A percentile compares a stretch with the other conserved stretches of the same genome.
Evolutionary conservation across 306 rosid species (phyloP).

Genomic region (Medicago arabica): DNA sequence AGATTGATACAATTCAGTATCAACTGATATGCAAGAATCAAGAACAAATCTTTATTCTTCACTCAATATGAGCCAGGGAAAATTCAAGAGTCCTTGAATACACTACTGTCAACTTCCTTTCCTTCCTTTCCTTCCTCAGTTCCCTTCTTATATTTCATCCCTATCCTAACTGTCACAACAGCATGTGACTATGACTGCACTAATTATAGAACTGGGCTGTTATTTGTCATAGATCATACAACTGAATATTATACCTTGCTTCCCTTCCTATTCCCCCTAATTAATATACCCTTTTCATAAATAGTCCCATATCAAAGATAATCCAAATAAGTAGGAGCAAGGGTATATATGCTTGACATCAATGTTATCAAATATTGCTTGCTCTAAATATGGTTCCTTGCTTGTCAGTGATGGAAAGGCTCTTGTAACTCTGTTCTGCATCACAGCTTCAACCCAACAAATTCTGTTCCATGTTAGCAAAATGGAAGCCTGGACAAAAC

Average conservation of each 20-base stretch:
- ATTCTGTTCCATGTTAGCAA: neutral
- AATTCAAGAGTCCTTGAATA: constrained; percentile 3
- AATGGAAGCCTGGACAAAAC: neutral
- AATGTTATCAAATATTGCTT: neutral
- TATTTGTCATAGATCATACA: neutral
- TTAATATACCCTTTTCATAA: neutral
- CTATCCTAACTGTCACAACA: neutral
- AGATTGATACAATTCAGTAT: too few species aligned
- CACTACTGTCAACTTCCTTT: neutral
- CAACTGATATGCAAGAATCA: neutral
- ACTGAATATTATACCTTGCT: neutral
- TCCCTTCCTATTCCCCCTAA: neutral
- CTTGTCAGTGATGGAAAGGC: neutral
- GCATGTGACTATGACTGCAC: neutral
- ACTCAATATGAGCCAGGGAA: neutral
- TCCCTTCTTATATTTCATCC: neutral
- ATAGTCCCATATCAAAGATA: neutral
- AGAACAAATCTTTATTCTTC: constrained; percentile 7
- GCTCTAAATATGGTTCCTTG: neutral
- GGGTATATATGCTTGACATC: constrained; percentile 1
- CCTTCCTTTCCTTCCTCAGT: neutral
- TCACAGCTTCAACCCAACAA: neutral
- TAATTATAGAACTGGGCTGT: too few species aligned
- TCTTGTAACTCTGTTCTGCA: neutral
- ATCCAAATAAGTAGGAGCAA: neutral